These are phyloP conservation scores for Torulaspora indica DNA, from an alignment of 805 yeast genomes.

Conservation along the genomic window DNA sequence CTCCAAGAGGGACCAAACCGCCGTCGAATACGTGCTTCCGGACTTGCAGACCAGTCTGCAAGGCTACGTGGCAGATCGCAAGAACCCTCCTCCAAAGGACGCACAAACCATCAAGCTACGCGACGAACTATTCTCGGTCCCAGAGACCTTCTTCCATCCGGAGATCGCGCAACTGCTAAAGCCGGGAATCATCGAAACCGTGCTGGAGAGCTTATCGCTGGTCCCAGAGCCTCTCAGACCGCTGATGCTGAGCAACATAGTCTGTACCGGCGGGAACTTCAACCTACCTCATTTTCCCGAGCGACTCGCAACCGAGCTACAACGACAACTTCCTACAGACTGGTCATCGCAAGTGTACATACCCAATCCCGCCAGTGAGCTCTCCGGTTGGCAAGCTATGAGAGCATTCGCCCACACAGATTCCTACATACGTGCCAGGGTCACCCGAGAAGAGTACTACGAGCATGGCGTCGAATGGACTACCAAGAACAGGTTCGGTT, in stretches of 20 bases:
- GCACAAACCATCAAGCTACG: slow-evolving; percentile 61
- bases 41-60: slow-evolving; percentile 75
- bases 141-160: slow-evolving; percentile 85
- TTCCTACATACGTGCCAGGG: slow-evolving; percentile 46
- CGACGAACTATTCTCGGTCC: slow-evolving; percentile 85
- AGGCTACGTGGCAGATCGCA: slow-evolving; percentile 57
- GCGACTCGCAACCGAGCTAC: slow-evolving; percentile 57
- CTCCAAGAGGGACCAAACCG: slow-evolving; percentile 30
- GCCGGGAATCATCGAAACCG: slow-evolving; percentile 69
- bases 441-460: slow-evolving; percentile 73
- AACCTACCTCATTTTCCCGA: slow-evolving; percentile 61
- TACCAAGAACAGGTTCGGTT: slow-evolving; percentile 41
- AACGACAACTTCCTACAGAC: slow-evolving; percentile 64
- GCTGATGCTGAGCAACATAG: slow-evolving; percentile 70
- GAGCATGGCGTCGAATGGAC: slow-evolving; percentile 68
- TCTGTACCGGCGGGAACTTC: slow-evolving; percentile 77
- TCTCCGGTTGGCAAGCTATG: slow-evolving; percentile 59
- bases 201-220: slow-evolving; percentile 61
- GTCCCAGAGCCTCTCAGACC: slow-evolving; percentile 75
- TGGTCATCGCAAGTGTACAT: slow-evolving; percentile 53
- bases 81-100: slow-evolving; percentile 41
- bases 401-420: slow-evolving; percentile 40
- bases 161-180: slow-evolving; percentile 71
- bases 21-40: slow-evolving; percentile 76
- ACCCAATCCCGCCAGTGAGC: slow-evolving; percentile 37